Conservation (phyloP, 257 asterid species). For the Linderniella brevidens region DNA sequence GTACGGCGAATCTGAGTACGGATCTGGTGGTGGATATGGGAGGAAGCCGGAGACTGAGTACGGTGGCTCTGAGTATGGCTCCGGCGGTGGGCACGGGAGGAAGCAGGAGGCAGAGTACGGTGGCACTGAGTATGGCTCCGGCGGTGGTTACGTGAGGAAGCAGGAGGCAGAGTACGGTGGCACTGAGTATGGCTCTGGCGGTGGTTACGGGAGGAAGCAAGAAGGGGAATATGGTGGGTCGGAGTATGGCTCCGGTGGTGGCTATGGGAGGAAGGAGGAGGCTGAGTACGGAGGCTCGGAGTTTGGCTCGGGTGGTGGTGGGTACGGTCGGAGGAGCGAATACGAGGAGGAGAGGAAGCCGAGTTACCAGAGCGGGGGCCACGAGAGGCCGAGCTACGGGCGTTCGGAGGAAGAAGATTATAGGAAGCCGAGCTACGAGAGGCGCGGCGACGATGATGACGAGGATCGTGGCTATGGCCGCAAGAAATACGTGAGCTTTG, state of each 20-base stretch:
- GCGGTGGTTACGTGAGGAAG: too few species aligned
- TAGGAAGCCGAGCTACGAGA: constrained; percentile 15
- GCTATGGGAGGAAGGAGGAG: constrained; percentile 10
- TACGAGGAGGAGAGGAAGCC: constrained; percentile 19
- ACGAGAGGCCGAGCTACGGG: constrained; percentile 47
- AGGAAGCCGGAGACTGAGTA: constrained; percentile 13
- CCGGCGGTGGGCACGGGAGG: constrained; percentile 11
- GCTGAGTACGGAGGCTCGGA: constrained; percentile 11
- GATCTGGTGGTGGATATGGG: constrained; percentile 23
- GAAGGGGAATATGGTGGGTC: constrained; percentile 13
- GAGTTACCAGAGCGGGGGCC: constrained; percentile 20
- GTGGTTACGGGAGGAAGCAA: constrained; percentile 1
- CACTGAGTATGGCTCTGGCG: constrained; percentile 17
- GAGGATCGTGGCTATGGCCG: constrained; percentile 24
- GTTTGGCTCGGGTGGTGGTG: constrained; percentile 8
- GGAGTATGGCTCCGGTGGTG: constrained; percentile 4
- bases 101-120: constrained; percentile 12
- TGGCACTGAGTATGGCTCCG: neutral
- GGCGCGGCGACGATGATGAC: constrained; percentile 20
- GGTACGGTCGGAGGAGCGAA: constrained; percentile 15
- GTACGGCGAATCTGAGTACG: constrained; percentile 9
- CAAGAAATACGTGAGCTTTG: constrained; percentile 37
- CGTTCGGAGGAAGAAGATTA: constrained; percentile 52
- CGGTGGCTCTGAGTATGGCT: constrained; percentile 10
- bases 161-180: constrained; percentile 2